Evolutionary conservation across 2,329 filamentous ascomycete genomes (phyloP).

Genomic region (Elsinoe fawcettii): DNA sequence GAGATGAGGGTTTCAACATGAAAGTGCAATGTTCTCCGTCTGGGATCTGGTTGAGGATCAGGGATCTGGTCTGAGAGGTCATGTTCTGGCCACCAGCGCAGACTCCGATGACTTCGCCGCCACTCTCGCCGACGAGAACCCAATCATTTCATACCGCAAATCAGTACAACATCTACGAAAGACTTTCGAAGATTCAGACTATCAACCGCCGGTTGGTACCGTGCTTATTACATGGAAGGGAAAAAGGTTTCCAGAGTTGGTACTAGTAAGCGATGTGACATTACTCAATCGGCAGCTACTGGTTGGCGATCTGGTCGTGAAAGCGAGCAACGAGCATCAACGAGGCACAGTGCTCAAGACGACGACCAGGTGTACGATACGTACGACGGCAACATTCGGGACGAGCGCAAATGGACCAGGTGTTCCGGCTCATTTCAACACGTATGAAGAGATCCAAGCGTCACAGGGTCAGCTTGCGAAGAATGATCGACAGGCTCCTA

Average conservation of each 20-base stretch:
- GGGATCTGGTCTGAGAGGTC: neutral
- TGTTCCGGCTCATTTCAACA: constrained; percentile 16
- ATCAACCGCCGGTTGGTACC: constrained; percentile 42
- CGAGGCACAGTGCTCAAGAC: constrained; percentile 49
- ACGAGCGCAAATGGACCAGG: constrained; percentile 9
- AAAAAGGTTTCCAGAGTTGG: constrained; percentile 25
- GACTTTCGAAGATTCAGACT: neutral
- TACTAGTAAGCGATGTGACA: constrained; percentile 34
- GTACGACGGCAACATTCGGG: constrained; percentile 24
- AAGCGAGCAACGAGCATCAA: constrained; percentile 39
- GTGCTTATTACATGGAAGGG: constrained; percentile 44
- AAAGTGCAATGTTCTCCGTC: neutral
- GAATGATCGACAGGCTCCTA: neutral
- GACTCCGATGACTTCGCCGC: constrained; percentile 9
- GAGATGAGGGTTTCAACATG: neutral
- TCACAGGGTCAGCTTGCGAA: neutral
- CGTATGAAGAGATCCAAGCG: constrained; percentile 14
- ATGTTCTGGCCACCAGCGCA: constrained; percentile 10
- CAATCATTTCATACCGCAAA: neutral
- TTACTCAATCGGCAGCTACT: constrained; percentile 48
- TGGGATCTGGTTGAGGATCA: neutral
- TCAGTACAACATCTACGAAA: neutral
- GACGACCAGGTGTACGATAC: constrained; percentile 40
- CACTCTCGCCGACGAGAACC: constrained; percentile 1
- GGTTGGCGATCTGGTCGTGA: constrained; percentile 50